A percentile compares a stretch with the other conserved stretches of the same genome.
These are phyloP conservation scores for Wallacemonas collosoma DNA, from an alignment of 208 protist genomes.

Conservation along the genomic window DNA sequence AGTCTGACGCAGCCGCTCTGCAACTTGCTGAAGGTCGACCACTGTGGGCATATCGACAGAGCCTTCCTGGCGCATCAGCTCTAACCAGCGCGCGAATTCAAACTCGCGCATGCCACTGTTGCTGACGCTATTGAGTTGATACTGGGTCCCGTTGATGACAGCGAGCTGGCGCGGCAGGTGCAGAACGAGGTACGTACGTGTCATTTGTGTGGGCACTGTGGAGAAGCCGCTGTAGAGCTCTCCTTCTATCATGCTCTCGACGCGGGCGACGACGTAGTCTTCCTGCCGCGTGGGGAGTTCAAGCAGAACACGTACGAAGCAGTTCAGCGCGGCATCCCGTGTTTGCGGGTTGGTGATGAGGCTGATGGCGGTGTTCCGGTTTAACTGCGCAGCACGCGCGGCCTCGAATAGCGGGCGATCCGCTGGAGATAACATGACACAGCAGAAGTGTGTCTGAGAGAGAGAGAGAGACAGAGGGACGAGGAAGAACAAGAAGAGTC, in stretches of 20 bases:
- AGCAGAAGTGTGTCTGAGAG: background rate
- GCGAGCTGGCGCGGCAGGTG: slow-evolving; percentile 54
- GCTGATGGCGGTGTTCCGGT: slow-evolving; percentile 70
- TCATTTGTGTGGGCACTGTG: slow-evolving; percentile 36
- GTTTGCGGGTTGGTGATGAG: slow-evolving; percentile 43
- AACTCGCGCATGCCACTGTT: slow-evolving; percentile 71
- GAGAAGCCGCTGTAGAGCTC: slow-evolving; percentile 78
- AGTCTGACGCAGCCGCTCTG: slow-evolving; percentile 27
- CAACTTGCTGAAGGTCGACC: slow-evolving; percentile 33
- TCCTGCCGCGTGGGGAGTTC: slow-evolving; percentile 53
- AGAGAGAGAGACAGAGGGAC: slow-evolving; percentile 18
- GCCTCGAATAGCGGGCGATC: slow-evolving; percentile 57
- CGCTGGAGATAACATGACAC: slow-evolving; percentile 42
- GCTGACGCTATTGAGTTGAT: slow-evolving; percentile 85
- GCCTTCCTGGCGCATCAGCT: slow-evolving; percentile 34
- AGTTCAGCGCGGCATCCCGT: slow-evolving; percentile 35
- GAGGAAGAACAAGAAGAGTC: background rate
- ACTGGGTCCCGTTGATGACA: slow-evolving; percentile 69
- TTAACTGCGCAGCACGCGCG: slow-evolving; percentile 60
- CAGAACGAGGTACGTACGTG: slow-evolving; percentile 58
- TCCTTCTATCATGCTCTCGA: slow-evolving; percentile 44
- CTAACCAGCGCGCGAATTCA: slow-evolving; percentile 75
- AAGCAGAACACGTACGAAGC: slow-evolving; percentile 78
- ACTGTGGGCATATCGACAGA: slow-evolving; percentile 31
- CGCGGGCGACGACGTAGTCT: slow-evolving; percentile 74